phyloP scores from a whole-genome alignment of 768 basidiomycete genomes.

The Suillus weaverae region DNA sequence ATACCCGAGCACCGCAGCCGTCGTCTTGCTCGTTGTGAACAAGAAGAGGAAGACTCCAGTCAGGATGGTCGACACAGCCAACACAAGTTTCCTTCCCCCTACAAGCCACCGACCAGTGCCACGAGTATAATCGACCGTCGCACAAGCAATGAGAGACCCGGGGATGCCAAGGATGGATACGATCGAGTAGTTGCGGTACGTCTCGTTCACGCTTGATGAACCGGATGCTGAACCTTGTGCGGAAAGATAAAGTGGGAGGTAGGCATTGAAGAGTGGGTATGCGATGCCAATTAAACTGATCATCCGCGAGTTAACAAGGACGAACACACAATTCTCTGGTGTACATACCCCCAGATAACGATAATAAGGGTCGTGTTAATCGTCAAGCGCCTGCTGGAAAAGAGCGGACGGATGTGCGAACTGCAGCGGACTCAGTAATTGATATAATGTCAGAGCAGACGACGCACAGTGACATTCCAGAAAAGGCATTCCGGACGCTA shows the following conservation, averaged over 20 bases:
- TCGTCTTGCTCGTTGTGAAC: conserved; percentile 48
- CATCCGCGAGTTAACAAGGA: background rate
- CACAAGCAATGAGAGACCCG: conserved; percentile 47
- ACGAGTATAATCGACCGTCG: conserved; percentile 46
- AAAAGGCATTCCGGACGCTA: conserved; percentile 35
- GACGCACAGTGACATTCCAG: conserved; percentile 42
- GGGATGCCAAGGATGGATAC: conserved; percentile 48
- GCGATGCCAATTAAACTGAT: conserved; percentile 49
- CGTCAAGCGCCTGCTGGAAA: conserved; percentile 43
- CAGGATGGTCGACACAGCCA: conserved; percentile 44
- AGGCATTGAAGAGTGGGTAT: conserved; percentile 53
- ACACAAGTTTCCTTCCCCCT: conserved; percentile 49
- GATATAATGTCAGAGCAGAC: background rate
- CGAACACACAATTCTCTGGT: background rate
- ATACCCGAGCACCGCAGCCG: conserved; percentile 42
- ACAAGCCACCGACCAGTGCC: conserved; percentile 32
- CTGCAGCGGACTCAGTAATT: conserved; percentile 21
- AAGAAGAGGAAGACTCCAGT: conserved; percentile 51
- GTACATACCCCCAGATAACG: conserved; percentile 49
- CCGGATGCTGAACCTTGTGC: conserved; percentile 31
- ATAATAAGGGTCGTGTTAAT: conserved; percentile 50
- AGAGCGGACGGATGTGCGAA: conserved; percentile 51
- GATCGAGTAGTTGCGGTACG: conserved; percentile 52
- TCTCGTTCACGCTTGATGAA: conserved; percentile 25
- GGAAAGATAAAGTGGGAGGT: conserved; percentile 50